Base-by-base conservation (phyloP, 1,284 basidiomycete genomes). In the Puccinia sorghi region DNA sequence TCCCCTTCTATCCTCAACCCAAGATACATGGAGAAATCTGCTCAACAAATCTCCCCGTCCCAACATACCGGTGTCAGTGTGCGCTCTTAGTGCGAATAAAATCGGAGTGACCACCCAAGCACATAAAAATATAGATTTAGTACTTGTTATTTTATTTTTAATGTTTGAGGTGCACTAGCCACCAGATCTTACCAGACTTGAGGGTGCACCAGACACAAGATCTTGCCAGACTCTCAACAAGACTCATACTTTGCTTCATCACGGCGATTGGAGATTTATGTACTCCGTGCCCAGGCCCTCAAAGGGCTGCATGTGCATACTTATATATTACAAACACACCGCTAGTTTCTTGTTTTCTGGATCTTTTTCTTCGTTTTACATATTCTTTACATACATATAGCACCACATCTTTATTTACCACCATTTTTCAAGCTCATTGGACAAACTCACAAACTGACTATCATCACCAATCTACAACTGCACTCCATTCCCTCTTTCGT, bases 1-100 rank as follows among this genome's bases (percentile, higher is more conserved):
- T 48, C 66, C 66, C 66, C 66, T 69, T 69, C 66, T n/a, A 69
- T 69, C 66, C 66, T 69, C 66, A 69, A 50, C 66, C 32, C 43
- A n/a, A 64, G 61, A 43, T 69, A 46, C 66, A 46, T 25, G 66
- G 66, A 69, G 43, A 69, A 69, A 69, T 69, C 46, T 69, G 46
- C 39, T 50, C 66, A 69, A 69, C 66, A 69, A 69, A 69, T 32
- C 46, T 46, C 66, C 66, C 66, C 43, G 43, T 69, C 46, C 46
- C 43, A 69, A 48, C 43, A 69, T 22, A 64, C 63, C 46, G 46
- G 41, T 69, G 41, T 69, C 46, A 32, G 32, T 32, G 32, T 32
- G 32, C 32, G 32, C 32, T 32, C 32, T 32, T 32, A 32, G 32
- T 32, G 32, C 32, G 32, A 32, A 32, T 32, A 69, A 69, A 46